Conservation (phyloP, 1,284 basidiomycete genomes). For the Ganoderma resinaceum region DNA sequence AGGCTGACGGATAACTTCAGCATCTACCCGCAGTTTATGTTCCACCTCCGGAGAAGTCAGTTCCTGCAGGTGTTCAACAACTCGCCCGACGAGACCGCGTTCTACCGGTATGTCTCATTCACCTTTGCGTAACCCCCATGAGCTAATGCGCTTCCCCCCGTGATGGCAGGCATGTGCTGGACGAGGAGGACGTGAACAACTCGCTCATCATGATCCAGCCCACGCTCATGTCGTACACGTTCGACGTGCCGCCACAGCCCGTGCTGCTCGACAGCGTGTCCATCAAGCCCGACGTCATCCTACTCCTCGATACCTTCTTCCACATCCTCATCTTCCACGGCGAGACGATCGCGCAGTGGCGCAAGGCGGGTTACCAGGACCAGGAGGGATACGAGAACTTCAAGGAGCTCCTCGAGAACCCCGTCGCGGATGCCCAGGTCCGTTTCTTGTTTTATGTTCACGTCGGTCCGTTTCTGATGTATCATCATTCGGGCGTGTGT, state of each 20-base stretch:
- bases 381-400: conserved; percentile 99
- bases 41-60: conserved; percentile 96
- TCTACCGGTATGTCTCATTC: conserved; percentile 77
- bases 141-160: conserved; percentile 18
- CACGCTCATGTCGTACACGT: conserved; percentile 98
- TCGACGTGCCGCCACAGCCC: conserved; percentile 90
- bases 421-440: conserved; percentile 80
- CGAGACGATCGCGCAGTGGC: conserved; percentile 96
- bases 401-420: conserved; percentile 91
- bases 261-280: conserved; percentile 97
- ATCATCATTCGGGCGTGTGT: not conserved
- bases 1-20: conserved; percentile 95
- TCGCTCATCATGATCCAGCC: conserved; percentile 99
- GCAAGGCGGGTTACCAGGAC: conserved; percentile 99
- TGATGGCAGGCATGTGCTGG: conserved; percentile 85
- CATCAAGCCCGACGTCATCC: conserved; percentile 95
- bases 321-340: conserved; percentile 99
- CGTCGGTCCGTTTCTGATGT: not conserved
- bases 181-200: conserved; percentile 99
- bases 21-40: conserved; percentile 99
- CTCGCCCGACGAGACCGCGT: conserved; percentile 99
- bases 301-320: conserved; percentile 99
- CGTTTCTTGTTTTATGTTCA: conserved; percentile 17
- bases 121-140: not conserved
- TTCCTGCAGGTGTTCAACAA: conserved; percentile 99